Percentiles rank a stretch among this genome's conserved stretches.
Conservation (phyloP, 257 asterid genomes). For the Petunia axillaris region DNA sequence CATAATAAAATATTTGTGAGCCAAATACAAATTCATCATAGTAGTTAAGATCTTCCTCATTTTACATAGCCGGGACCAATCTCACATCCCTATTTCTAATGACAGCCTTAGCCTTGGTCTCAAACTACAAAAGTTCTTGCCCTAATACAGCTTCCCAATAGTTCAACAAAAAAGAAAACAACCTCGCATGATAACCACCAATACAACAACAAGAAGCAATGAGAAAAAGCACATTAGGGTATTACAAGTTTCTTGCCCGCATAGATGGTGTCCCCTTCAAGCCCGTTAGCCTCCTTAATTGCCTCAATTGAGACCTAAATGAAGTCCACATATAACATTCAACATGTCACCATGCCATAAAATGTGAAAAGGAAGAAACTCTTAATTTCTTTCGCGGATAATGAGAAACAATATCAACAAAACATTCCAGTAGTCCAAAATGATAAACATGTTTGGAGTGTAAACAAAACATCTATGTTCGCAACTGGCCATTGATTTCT, state of each 20-base stretch:
- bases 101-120: neutral
- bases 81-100: neutral
- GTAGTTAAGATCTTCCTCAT: neutral
- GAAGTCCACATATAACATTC: neutral
- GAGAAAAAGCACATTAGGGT: constrained; percentile 27
- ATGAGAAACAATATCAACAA: neutral
- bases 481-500: no score
- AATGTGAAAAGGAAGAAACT: neutral
- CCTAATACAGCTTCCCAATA: neutral
- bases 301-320: constrained; percentile 41
- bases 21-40: neutral
- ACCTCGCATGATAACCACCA: neutral
- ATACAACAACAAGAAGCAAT: constrained; percentile 13
- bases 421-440: neutral
- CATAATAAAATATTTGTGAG: neutral
- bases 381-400: no score
- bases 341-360: neutral
- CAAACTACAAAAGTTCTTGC: neutral
- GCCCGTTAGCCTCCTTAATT: constrained; percentile 47
- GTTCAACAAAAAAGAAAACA: neutral
- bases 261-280: constrained; percentile 41
- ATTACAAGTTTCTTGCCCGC: constrained; percentile 44
- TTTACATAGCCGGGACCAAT: neutral
- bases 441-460: no score
- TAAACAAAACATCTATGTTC: no score